phyloP scores from a whole-genome alignment of 1,284 basidiomycete species.

The Fomitiporia mediterranea region DNA sequence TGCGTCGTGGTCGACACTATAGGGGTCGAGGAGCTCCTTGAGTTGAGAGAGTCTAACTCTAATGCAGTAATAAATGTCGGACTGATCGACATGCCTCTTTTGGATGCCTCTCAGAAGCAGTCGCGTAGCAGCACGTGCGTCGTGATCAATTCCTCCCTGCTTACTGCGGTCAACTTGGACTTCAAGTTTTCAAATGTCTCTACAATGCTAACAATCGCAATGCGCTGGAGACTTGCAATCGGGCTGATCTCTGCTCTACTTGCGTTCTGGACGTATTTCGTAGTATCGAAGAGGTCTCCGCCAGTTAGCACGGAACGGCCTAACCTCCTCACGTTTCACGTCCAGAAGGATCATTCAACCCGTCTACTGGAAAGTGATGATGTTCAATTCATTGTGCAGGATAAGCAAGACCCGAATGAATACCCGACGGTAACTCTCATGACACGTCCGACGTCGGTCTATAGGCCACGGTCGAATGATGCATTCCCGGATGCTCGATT shows the following conservation, averaged over 20 bases:
- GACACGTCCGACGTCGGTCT: constrained; percentile 52
- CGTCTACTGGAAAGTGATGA: background rate
- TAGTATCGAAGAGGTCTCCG: background rate
- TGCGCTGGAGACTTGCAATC: background rate
- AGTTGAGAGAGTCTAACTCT: background rate
- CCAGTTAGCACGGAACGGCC: background rate
- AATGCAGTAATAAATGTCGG: too few relatives aligned
- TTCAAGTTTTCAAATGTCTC: background rate
- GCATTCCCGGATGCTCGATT: constrained; percentile 47
- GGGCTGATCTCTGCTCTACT: background rate
- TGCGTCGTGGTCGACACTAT: background rate
- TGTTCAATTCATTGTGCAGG: background rate
- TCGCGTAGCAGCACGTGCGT: background rate
- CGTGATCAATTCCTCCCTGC: background rate
- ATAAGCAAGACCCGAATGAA: background rate
- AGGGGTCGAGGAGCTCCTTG: background rate
- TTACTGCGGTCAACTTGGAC: background rate
- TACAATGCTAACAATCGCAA: background rate
- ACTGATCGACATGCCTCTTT: background rate
- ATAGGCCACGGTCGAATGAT: constrained; percentile 50
- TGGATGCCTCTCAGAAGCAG: background rate
- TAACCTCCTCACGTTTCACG: constrained; percentile 7
- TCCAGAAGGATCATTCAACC: constrained; percentile 11
- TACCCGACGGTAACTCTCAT: constrained; percentile 1
- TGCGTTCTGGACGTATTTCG: background rate